Evolutionary conservation across 257 asterid species (phyloP).

Genomic region (Gentiana straminea): DNA sequence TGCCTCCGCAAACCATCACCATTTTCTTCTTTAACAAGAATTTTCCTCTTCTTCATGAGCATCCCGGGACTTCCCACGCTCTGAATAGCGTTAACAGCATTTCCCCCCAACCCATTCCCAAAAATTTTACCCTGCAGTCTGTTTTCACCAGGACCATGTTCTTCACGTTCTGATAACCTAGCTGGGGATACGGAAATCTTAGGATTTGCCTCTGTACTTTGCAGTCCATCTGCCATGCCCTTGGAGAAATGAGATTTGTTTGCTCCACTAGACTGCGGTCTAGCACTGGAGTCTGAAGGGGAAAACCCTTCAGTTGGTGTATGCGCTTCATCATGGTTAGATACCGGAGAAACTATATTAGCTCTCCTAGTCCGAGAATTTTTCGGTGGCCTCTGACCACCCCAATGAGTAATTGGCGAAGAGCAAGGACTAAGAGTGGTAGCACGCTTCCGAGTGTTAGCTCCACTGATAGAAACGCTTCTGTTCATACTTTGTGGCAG

Average conservation of each 20-base stretch:
- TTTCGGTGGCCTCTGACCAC: conserved; percentile 95
- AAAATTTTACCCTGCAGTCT: conserved; percentile 49
- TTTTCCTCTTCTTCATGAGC: conserved; percentile 52
- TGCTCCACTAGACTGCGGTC: conserved; percentile 45
- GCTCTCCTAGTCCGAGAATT: conserved; percentile 87
- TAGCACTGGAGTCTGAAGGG: conserved; percentile 70
- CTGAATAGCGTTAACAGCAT: conserved; percentile 37
- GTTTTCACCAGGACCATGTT: conserved; percentile 77
- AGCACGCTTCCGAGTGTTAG: conserved; percentile 70
- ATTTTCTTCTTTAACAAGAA: conserved; percentile 55
- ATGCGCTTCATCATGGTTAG: conserved; percentile 69
- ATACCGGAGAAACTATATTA: conserved; percentile 70
- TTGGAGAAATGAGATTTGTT: conserved; percentile 47
- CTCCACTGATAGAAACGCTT: conserved; percentile 47
- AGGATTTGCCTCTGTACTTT: conserved; percentile 37
- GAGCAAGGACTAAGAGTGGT: conserved; percentile 69
- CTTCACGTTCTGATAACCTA: conserved; percentile 83
- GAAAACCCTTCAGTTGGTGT: conserved; percentile 71
- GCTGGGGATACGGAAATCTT: conserved; percentile 69
- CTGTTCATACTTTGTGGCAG: conserved; percentile 47
- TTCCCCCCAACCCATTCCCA: conserved; percentile 52
- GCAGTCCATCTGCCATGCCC: conserved; percentile 39
- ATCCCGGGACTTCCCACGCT: conserved; percentile 39
- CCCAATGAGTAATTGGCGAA: conserved; percentile 98
- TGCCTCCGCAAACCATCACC: conserved; percentile 86